These are phyloP conservation scores for Pleurozium schreberi DNA, from an alignment of 225 moss, liverwort and hornwort genomes.

Conservation along the genomic window DNA sequence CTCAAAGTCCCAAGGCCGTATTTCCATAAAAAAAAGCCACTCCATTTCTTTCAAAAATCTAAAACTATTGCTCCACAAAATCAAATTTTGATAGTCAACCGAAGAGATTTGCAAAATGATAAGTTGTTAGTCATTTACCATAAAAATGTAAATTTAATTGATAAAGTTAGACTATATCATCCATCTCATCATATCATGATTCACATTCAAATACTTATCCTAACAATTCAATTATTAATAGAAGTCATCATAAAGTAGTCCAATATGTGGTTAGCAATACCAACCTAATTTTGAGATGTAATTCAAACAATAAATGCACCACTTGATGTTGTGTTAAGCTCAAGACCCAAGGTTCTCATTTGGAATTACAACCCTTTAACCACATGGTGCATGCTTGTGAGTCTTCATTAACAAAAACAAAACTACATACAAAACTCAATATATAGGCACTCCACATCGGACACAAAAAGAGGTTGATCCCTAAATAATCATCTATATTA, in stretches of 20 bases:
- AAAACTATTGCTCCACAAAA: neutral
- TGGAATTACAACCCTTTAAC: fast-evolving
- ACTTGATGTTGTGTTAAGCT: neutral
- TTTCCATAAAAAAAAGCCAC: too few relatives aligned
- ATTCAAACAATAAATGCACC: fast-evolving
- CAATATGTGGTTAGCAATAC: fast-evolving
- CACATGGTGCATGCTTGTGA: fast-evolving
- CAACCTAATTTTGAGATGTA: neutral
- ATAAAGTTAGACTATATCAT: neutral
- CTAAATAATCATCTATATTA: fast-evolving
- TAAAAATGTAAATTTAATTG: neutral
- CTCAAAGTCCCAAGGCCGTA: too few relatives aligned
- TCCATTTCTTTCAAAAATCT: too few relatives aligned
- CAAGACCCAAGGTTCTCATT: neutral
- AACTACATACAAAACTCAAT: neutral
- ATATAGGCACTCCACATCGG: neutral
- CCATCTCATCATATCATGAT: neutral
- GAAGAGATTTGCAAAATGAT: too few relatives aligned
- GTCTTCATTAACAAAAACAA: neutral
- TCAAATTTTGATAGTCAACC: neutral
- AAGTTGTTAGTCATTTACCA: neutral
- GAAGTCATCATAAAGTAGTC: fast-evolving
- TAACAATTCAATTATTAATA: neutral
- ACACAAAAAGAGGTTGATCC: too few relatives aligned
- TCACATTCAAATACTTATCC: fast-evolving